These are phyloP conservation scores for Sistotremastrum suecicum DNA, from an alignment of 768 basidiomycete species.

Conservation along the genomic window DNA sequence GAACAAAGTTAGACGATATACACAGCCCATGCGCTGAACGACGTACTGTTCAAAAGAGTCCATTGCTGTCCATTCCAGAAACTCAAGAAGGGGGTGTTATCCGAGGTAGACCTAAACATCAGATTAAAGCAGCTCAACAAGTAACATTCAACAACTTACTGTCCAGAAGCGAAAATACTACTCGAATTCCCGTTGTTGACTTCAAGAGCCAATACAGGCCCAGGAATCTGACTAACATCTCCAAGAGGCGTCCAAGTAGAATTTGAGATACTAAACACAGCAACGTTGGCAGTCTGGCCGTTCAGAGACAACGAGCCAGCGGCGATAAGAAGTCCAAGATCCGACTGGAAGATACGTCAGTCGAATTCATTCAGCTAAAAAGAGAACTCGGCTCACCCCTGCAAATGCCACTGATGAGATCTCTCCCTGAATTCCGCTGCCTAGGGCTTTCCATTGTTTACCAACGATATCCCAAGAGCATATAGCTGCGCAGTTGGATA, in stretches of 20 bases:
- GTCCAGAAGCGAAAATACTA: constrained; percentile 85
- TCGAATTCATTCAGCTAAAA: constrained; percentile 3
- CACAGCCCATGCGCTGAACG: not conserved
- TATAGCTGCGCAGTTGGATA: constrained; percentile 53
- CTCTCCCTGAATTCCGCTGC: constrained; percentile 69
- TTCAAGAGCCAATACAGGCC: constrained; percentile 80
- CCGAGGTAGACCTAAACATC: constrained; percentile 35
- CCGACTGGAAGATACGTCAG: constrained; percentile 26
- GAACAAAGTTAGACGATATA: constrained; percentile 1
- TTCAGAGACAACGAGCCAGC: constrained; percentile 65
- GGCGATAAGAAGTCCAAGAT: constrained; percentile 59
- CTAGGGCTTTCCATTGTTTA: constrained; percentile 73
- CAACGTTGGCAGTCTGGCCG: constrained; percentile 59
- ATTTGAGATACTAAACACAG: constrained; percentile 57
- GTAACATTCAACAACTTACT: constrained; percentile 29
- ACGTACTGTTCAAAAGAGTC: constrained; percentile 43
- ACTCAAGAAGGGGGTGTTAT: constrained; percentile 53
- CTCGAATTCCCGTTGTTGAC: constrained; percentile 68
- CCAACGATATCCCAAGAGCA: constrained; percentile 56
- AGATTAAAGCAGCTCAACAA: not conserved
- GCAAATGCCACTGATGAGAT: constrained; percentile 67
- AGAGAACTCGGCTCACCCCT: constrained; percentile 40
- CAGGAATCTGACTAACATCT: constrained; percentile 48
- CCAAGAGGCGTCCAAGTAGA: constrained; percentile 64
- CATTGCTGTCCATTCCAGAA: constrained; percentile 80